Conservation (phyloP, 2,329 filamentous ascomycete genomes). For the Herpotrichia juniperi region DNA sequence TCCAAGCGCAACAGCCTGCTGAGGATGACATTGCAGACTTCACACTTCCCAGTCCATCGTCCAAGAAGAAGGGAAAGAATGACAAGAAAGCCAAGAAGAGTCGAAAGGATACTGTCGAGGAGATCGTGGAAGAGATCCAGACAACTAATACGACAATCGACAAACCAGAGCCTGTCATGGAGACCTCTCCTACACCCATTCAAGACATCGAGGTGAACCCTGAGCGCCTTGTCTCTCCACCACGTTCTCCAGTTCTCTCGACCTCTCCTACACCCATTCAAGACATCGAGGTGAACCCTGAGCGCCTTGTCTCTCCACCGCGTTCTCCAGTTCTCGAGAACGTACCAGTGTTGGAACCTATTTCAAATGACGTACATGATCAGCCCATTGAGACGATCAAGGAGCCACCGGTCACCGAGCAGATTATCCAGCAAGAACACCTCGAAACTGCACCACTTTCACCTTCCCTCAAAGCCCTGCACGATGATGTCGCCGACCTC, state of each 20-base stretch:
- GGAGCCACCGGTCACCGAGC: slow-evolving; percentile 1
- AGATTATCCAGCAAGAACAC: neutral
- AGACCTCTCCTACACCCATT: neutral
- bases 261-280: neutral
- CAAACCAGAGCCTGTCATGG: neutral
- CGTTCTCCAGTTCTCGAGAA: slow-evolving; percentile 4
- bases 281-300: neutral
- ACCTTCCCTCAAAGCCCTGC: slow-evolving; percentile 30
- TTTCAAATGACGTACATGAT: neutral
- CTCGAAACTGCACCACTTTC: slow-evolving; percentile 18
- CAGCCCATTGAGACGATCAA: slow-evolving; percentile 5
- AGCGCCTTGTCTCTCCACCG: neutral
- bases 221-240: neutral
- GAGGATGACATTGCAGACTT: slow-evolving; percentile 9
- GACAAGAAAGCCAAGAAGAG: slow-evolving; percentile 29
- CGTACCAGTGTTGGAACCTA: slow-evolving; percentile 1
- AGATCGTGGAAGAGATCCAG: neutral
- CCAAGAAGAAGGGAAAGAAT: slow-evolving; percentile 35
- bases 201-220: neutral
- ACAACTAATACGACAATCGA: neutral
- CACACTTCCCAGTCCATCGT: slow-evolving; percentile 20
- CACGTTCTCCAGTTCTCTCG: slow-evolving; percentile 1
- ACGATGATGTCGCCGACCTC: slow-evolving; percentile 33
- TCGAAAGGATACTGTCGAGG: slow-evolving; percentile 13
- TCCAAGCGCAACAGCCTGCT: neutral